A percentile compares a stretch with the other conserved stretches of the same genome.
Evolutionary conservation across 768 basidiomycete species (phyloP).

Genomic region (Macrolepiota albuminosa): DNA sequence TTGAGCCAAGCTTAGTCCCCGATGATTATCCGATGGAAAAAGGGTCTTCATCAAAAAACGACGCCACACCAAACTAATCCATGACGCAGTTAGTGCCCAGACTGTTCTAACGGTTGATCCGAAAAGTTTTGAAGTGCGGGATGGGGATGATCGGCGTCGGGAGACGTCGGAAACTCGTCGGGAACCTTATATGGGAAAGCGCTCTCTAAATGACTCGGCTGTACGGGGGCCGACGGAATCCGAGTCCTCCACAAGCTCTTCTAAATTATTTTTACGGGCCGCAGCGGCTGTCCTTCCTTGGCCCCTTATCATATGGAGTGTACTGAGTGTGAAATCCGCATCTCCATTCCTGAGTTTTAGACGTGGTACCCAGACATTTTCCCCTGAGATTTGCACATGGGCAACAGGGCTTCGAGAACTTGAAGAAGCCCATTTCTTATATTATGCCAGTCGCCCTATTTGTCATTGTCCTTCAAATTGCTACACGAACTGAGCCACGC

Average conservation of each 20-base stretch:
- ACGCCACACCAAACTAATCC: not conserved
- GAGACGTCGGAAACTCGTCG: not conserved
- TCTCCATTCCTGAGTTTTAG: not conserved
- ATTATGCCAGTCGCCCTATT: not conserved
- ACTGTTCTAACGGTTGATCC: not conserved
- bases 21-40: not conserved
- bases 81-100: no score
- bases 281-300: not conserved
- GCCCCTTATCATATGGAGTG: not conserved
- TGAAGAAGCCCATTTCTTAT: not conserved
- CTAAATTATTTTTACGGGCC: not conserved
- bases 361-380: not conserved
- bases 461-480: not conserved
- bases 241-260: not conserved
- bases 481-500: not conserved
- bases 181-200: no score
- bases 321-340: not conserved
- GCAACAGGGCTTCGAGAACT: not conserved
- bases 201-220: not conserved
- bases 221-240: not conserved
- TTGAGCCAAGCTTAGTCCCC: not conserved
- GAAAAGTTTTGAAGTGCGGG: not conserved
- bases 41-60: not conserved
- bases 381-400: not conserved
- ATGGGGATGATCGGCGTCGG: not conserved